Evolutionary conservation across 2,329 filamentous ascomycete species (phyloP), one percentile per base, ranked within the genome.

Genomic region (Harringtonia lauricola): DNA sequence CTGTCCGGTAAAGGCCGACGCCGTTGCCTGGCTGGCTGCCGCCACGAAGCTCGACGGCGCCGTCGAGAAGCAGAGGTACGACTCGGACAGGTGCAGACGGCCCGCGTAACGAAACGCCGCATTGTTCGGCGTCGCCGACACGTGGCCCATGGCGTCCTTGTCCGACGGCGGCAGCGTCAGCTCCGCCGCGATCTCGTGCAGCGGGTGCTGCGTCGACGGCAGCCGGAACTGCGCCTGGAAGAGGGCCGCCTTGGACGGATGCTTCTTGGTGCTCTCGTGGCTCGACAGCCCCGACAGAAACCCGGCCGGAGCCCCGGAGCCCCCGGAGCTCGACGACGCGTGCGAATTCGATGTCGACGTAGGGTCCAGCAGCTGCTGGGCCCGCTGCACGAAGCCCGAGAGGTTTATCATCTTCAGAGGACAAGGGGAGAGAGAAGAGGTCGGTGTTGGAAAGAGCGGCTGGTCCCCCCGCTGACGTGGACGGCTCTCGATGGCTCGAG

Each of bases 221-320:
- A 98, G 82, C 52, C 92, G 86, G 69, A 98, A 98, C 65, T 98
- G 92, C 62, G 84, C 83, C 67, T 92, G 88, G 68, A 96, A 98
- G 47, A 96, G 78, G 41, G 84, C 83, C 44, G 88, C 81, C 68
- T 95, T 96, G 58, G 89, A 90, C 40, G 89, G 88, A 60, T 86
- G 83, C 50, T 51, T 51, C 39, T 47, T 49, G 34, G 26, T 41
- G 31, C 76, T 77, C 64, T 92, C 78, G 57, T 80, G n/a, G 18
- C 36, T 76, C 53, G 81, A 79, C 47, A 86, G 73, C 39, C 49
- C 49, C 1, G 50, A 40, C 8, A 52, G 47, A 14, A 52, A 52
- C 34, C 50, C 49, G n/a, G 49, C 50, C 7, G 50, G 49, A 3
- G 50, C 50, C 10, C 44, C 48, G 28, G 43, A 33, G 2, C 43